Percentiles rank a stretch among this genome's conserved stretches.
Evolutionary conservation across 2,329 filamentous ascomycete genomes (phyloP).

Genomic region (Xylaria sp.): DNA sequence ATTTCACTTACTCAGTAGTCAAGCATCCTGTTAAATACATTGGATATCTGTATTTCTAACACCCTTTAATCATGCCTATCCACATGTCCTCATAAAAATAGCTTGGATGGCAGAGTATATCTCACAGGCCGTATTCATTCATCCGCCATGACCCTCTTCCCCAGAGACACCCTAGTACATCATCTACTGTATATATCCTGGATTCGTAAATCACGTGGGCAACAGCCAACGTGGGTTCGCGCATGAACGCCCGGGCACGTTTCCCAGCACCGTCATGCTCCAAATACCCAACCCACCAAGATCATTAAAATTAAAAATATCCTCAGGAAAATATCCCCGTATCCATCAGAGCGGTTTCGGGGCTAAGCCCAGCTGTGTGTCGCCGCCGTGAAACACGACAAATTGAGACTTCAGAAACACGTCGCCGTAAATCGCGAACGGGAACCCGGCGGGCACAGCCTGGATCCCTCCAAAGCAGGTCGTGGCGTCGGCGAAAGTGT

Average conservation of each 20-base stretch:
- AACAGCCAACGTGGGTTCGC: not conserved
- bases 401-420: constrained; percentile 77
- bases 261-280: not conserved
- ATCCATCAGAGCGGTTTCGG: constrained; percentile 47
- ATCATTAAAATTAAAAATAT: constrained; percentile 14
- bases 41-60: not conserved
- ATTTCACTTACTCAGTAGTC: not conserved
- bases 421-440: constrained; percentile 74
- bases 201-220: constrained; percentile 14
- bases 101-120: not conserved
- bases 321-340: not conserved
- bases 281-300: not conserved
- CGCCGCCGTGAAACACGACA: constrained; percentile 68
- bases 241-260: not conserved
- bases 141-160: not conserved
- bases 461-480: constrained; percentile 76
- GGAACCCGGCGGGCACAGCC: constrained; percentile 62
- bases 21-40: not conserved
- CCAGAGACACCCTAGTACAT: not conserved
- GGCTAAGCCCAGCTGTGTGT: constrained; percentile 61
- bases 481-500: constrained; percentile 62
- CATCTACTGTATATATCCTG: constrained; percentile 22
- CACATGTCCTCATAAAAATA: constrained; percentile 2
- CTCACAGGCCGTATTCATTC: constrained; percentile 7
- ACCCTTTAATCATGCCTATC: not conserved